These are phyloP conservation scores for Notholithocarpus densiflorus DNA, from an alignment of 306 rosid genomes.

Conservation along the genomic window DNA sequence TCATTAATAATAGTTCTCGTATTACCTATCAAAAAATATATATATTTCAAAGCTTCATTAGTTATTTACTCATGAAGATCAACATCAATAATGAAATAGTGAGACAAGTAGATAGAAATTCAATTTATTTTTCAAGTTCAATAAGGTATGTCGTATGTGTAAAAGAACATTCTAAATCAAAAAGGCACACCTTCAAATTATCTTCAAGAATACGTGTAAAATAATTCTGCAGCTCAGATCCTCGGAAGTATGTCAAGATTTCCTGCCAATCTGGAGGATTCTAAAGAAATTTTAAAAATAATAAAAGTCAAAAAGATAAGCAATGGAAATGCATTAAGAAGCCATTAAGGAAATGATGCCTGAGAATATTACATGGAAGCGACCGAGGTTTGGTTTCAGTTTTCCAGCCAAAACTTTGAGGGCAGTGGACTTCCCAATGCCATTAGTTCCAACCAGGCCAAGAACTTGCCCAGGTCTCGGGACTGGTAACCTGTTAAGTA, in stretches of 20 bases:
- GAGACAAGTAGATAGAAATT: not conserved
- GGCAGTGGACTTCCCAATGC: slow-evolving; percentile 98
- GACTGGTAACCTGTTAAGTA: slow-evolving; percentile 72
- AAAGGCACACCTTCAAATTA: slow-evolving; percentile 68
- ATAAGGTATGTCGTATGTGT: not conserved
- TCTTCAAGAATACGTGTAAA: slow-evolving; percentile 93
- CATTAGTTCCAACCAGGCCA: slow-evolving; percentile 95
- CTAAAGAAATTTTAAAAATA: slow-evolving; percentile 37
- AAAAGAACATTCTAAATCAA: not conserved
- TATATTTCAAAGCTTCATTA: not conserved
- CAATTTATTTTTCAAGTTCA: not conserved
- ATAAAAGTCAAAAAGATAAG: not conserved
- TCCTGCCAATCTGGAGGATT: slow-evolving; percentile 99
- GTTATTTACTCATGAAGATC: not conserved
- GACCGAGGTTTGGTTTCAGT: slow-evolving; percentile 90
- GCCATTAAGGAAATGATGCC: not conserved
- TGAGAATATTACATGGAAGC: slow-evolving; percentile 63
- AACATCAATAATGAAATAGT: not conserved
- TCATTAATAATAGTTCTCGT: too few relatives aligned
- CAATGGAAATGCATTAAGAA: not conserved
- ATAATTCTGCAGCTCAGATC: slow-evolving; percentile 94
- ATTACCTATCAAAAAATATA: too few relatives aligned
- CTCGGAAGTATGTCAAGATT: slow-evolving; percentile 85
- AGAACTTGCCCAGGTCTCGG: slow-evolving; percentile 99
- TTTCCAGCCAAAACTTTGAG: slow-evolving; percentile 96